Percentiles rank a stretch among this genome's conserved stretches.
phyloP scores from a whole-genome alignment of 1,139 yeast genomes.

The Maudiozyma humilis region DNA sequence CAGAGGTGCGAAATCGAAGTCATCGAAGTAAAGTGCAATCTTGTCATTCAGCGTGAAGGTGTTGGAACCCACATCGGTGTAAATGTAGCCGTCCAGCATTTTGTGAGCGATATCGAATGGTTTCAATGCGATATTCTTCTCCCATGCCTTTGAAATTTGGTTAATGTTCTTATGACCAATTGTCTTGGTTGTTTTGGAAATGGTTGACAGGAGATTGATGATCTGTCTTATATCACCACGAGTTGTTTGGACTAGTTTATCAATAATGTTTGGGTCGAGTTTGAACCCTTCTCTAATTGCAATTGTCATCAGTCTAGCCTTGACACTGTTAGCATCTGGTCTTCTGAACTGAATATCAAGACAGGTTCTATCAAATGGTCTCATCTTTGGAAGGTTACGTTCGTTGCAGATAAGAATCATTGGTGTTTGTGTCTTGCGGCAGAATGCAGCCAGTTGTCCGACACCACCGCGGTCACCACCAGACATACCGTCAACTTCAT shows the following conservation, averaged over 20 bases:
- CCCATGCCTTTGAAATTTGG: slow-evolving; percentile 64
- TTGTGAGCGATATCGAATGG: slow-evolving; percentile 87
- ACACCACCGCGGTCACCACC: slow-evolving; percentile 99
- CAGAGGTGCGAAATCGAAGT: slow-evolving; percentile 87
- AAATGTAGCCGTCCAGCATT: slow-evolving; percentile 55
- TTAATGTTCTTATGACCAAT: slow-evolving; percentile 47
- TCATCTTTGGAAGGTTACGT: slow-evolving; percentile 84
- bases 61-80: slow-evolving; percentile 41
- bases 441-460: slow-evolving; percentile 84
- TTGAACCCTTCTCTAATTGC: slow-evolving; percentile 78
- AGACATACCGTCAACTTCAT: slow-evolving; percentile 99
- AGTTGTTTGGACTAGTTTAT: slow-evolving; percentile 77
- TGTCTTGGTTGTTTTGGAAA: slow-evolving; percentile 57
- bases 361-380: slow-evolving; percentile 86
- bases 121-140: slow-evolving; percentile 80
- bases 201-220: slow-evolving; percentile 80
- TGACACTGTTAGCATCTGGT: slow-evolving; percentile 75
- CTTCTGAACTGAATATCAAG: slow-evolving; percentile 78
- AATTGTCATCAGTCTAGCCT: slow-evolving; percentile 81
- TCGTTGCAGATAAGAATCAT: slow-evolving; percentile 92
- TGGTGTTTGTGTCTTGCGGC: slow-evolving; percentile 80
- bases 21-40: slow-evolving; percentile 85
- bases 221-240: slow-evolving; percentile 91
- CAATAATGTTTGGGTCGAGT: slow-evolving; percentile 71
- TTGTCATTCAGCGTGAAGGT: slow-evolving; percentile 65